A percentile compares a stretch with the other conserved stretches of the same genome.
These are phyloP conservation scores for Eucalyptus curtisii DNA, from an alignment of 345 rosid genomes.

Conservation along the genomic window DNA sequence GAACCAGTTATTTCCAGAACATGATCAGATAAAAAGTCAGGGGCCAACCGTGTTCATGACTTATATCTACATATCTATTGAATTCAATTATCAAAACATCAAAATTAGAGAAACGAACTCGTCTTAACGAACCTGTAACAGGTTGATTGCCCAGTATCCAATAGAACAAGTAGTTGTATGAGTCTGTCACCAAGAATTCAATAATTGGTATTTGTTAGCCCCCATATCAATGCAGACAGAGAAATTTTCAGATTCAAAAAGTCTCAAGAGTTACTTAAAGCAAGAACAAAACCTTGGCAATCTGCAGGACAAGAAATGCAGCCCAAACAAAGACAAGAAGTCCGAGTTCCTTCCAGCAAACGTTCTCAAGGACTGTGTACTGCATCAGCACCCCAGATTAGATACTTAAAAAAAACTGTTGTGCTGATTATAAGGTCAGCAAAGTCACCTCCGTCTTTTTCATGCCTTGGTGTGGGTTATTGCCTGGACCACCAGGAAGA, in stretches of 20 bases:
- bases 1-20: neutral
- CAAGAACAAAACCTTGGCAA: slow-evolving; percentile 37
- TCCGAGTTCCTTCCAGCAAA: slow-evolving; percentile 75
- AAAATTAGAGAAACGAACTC: neutral
- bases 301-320: slow-evolving; percentile 55
- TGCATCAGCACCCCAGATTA: slow-evolving; percentile 5
- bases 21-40: neutral
- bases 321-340: slow-evolving; percentile 75
- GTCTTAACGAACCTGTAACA: slow-evolving; percentile 38
- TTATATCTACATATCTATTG: neutral
- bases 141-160: slow-evolving; percentile 50
- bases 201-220: neutral
- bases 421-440: neutral
- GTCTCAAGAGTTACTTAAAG: neutral
- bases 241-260: neutral
- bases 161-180: slow-evolving; percentile 41
- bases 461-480: slow-evolving; percentile 15
- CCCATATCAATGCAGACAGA: neutral
- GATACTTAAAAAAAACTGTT: neutral
- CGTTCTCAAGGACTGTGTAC: slow-evolving; percentile 53
- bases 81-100: neutral
- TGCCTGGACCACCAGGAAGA: slow-evolving; percentile 48
- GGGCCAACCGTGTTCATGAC: neutral
- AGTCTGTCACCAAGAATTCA: slow-evolving; percentile 23
- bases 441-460: slow-evolving; percentile 18